Evolutionary conservation across 208 protist genomes (phyloP).

Genomic region (Eutreptiella sp.): DNA sequence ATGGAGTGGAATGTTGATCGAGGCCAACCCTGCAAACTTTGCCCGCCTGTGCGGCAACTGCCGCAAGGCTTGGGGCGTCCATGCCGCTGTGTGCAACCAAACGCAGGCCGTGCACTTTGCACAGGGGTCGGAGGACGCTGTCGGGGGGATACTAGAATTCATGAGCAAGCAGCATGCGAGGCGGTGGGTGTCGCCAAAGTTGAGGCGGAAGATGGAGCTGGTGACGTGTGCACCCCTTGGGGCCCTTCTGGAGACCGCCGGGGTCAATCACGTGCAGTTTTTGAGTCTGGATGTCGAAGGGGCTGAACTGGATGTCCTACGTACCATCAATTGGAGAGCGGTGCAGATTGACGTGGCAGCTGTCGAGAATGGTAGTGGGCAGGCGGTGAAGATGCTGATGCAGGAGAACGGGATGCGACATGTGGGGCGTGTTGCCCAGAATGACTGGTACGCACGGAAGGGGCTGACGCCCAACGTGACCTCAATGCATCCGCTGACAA

Average conservation of each 20-base stretch:
- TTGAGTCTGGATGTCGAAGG: slow-evolving; percentile 7
- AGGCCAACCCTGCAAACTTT: neutral
- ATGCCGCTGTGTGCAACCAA: neutral
- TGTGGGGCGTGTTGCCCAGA: too few relatives aligned
- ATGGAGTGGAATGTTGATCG: neutral
- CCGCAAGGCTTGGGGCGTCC: neutral
- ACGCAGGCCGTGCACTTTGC: neutral
- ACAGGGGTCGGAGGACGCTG: neutral
- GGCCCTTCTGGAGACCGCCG: neutral
- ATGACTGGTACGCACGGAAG: too few relatives aligned
- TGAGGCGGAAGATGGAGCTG: too few relatives aligned
- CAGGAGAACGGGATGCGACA: too few relatives aligned
- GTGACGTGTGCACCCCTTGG: neutral
- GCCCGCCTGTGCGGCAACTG: neutral
- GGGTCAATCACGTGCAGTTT: neutral
- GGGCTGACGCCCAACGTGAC: too few relatives aligned
- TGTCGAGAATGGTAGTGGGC: too few relatives aligned
- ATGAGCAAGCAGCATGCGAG: too few relatives aligned
- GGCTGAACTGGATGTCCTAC: slow-evolving; percentile 5
- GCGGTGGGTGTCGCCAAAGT: too few relatives aligned
- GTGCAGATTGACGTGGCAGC: too few relatives aligned
- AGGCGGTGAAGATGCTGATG: too few relatives aligned
- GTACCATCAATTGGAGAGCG: neutral
- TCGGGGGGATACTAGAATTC: slow-evolving; percentile 1
- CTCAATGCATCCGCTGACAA: too few relatives aligned